phyloP scores from a whole-genome alignment of 208 protist genomes.

The Crithidia fasciculata region DNA sequence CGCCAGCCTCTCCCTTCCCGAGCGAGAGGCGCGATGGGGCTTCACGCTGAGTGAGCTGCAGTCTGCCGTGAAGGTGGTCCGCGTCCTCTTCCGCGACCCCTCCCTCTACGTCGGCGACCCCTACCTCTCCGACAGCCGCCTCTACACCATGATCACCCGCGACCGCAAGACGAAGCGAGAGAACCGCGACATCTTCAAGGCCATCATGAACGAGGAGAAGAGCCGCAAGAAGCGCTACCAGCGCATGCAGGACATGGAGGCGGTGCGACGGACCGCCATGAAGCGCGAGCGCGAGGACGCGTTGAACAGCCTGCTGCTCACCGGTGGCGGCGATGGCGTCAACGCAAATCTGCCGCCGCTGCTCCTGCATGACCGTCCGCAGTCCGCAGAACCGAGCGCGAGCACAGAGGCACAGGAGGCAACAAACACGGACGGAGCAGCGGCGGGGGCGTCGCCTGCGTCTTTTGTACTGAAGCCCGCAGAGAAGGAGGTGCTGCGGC shows the following conservation, averaged over 20 bases:
- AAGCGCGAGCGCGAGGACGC: constrained; percentile 87
- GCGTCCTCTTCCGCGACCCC: constrained; percentile 76
- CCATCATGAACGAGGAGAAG: constrained; percentile 86
- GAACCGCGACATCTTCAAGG: constrained; percentile 78
- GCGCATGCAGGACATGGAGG: constrained; percentile 71
- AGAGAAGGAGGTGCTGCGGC: constrained; percentile 60
- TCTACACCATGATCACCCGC: constrained; percentile 93
- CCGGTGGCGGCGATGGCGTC: constrained; percentile 16
- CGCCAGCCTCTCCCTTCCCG: constrained; percentile 46
- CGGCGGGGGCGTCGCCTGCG: background rate
- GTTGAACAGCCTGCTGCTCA: constrained; percentile 58
- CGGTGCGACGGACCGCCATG: constrained; percentile 81
- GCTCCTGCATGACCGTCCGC: constrained; percentile 5
- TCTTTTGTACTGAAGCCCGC: constrained; percentile 11
- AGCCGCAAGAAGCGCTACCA: constrained; percentile 71
- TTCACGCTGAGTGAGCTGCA: constrained; percentile 84
- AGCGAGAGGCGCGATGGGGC: constrained; percentile 81
- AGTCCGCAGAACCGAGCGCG: background rate
- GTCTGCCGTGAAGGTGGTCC: constrained; percentile 77
- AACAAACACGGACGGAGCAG: background rate
- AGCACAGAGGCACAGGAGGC: background rate
- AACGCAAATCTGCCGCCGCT: constrained; percentile 10
- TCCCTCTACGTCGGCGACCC: constrained; percentile 82
- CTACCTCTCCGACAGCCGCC: constrained; percentile 81
- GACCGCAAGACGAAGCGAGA: constrained; percentile 81